phyloP scores from a whole-genome alignment of 306 rosid genomes.

The Cicer pinnatifidum region DNA sequence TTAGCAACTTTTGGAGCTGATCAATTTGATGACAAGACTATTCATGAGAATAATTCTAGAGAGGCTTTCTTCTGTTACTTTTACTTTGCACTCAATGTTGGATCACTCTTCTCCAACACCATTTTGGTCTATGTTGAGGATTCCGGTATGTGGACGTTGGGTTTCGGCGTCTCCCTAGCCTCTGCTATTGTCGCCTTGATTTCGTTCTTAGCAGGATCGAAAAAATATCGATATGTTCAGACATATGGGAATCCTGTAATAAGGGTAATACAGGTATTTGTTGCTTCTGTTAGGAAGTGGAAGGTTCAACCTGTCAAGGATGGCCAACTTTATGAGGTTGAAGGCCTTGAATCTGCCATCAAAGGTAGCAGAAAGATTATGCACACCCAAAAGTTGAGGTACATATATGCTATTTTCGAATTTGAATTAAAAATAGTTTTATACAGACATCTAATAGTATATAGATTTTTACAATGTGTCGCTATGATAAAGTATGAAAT shows the following conservation, averaged over 20 bases:
- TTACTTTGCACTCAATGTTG: slow-evolving; percentile 66
- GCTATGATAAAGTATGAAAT: not conserved
- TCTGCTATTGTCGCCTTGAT: slow-evolving; percentile 56
- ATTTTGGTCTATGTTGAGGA: slow-evolving; percentile 60
- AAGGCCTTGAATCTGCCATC: slow-evolving; percentile 58
- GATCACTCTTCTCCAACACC: slow-evolving; percentile 67
- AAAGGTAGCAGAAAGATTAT: slow-evolving; percentile 65
- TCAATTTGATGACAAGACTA: slow-evolving; percentile 52
- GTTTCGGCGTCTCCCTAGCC: slow-evolving; percentile 51
- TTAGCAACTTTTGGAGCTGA: slow-evolving; percentile 69
- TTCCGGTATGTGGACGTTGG: slow-evolving; percentile 57
- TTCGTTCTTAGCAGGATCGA: slow-evolving; percentile 46
- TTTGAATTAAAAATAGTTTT: not conserved
- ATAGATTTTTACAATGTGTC: not conserved
- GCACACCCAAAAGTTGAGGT: slow-evolving; percentile 51
- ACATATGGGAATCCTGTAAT: slow-evolving; percentile 58
- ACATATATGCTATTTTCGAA: not conserved
- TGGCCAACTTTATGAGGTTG: slow-evolving; percentile 54
- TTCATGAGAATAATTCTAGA: slow-evolving; percentile 27
- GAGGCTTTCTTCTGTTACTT: slow-evolving; percentile 58
- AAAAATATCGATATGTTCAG: slow-evolving; percentile 44
- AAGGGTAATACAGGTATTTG: slow-evolving; percentile 56
- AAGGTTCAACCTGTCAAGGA: slow-evolving; percentile 31
- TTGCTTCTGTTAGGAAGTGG: slow-evolving; percentile 53
- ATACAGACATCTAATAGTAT: not conserved